Conservation (phyloP, 148 eudicot species). For the Camellia granthamiana region DNA sequence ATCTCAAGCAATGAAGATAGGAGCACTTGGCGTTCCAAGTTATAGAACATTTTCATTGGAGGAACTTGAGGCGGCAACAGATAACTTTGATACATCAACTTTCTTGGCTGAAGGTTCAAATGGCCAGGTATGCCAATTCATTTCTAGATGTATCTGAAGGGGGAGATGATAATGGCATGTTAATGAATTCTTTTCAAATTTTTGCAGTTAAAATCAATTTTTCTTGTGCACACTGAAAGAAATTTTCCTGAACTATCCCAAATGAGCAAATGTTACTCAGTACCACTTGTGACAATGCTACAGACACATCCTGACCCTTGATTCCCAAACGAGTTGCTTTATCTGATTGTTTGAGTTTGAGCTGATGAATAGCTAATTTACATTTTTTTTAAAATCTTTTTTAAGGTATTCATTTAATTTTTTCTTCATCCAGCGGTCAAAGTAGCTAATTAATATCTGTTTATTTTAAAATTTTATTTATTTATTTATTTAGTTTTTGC, state of each 20-base stretch:
- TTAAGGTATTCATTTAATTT: background rate
- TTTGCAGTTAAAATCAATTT: background rate
- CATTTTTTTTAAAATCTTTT: background rate
- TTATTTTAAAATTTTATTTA: too few species aligned
- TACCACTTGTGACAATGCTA: too few species aligned
- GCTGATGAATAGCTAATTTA: background rate
- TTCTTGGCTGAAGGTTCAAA: conserved; percentile 84
- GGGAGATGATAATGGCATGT: background rate
- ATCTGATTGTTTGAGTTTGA: background rate
- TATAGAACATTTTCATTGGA: conserved; percentile 74
- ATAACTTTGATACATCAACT: conserved; percentile 59
- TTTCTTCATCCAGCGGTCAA: background rate
- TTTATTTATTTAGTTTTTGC: background rate
- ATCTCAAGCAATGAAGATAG: conserved; percentile 76
- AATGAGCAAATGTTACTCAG: background rate
- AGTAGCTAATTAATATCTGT: background rate
- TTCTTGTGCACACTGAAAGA: background rate
- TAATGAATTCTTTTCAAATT: background rate
- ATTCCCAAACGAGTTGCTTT: background rate
- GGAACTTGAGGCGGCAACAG: conserved; percentile 89
- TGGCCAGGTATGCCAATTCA: conserved; percentile 60
- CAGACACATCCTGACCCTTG: too few species aligned
- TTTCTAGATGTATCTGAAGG: background rate
- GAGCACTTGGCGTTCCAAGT: conserved; percentile 70
- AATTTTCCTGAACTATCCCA: background rate